Base-by-base conservation (phyloP, 2,329 filamentous ascomycete genomes). In the Fusarium mangiferae region DNA sequence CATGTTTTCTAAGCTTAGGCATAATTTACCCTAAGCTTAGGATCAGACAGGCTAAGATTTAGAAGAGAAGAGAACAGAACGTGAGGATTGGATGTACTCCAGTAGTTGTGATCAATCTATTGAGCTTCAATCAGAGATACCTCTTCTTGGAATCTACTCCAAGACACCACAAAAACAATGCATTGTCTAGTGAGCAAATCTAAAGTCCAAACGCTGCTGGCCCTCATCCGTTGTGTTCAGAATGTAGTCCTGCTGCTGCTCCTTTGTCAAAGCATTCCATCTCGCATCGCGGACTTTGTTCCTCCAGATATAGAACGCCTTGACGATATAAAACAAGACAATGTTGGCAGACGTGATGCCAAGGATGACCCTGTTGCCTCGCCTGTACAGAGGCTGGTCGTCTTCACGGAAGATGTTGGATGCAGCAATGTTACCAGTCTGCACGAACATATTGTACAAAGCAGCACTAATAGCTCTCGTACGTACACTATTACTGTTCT, bases 381-480 rank as follows among this genome's bases (percentile, higher is more conserved):
- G 81, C 10, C 82, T 80, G 69, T 90, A 90, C 28, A 87, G 79
- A 4, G 88, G 88, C 73, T 84, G 83, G 75, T 90, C 88, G 46
- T 88, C 87, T 80, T 89, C 86, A 51, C 79, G 78, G 60, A 82
- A 82, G 51, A 82, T 82, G 30, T 86, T 86, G 8, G 83, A 83
- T 0, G 82, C 78, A 36, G 84, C 82, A 55, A 87, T 85, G 52
- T 79, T 83, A 30, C 82, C 81, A 0, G 83, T 81, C 65, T 87
- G 86, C 1, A 87, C 84, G 24, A 81, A 82, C 84, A 87, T 87
- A 76, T 92, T 92, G 81, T 92, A 92, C 14, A 91, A 71, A 0
- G 89, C 90, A 0, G 87, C 86, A 1, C 88, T 87, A 17, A 92
- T 88, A 2, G 90, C 89, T 6, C 91, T 82, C 1, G 90, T 92